Percentiles rank a stretch among this genome's conserved stretches.
phyloP scores from a whole-genome alignment of 768 basidiomycete genomes.

The Mycena olivaceomarginata region DNA sequence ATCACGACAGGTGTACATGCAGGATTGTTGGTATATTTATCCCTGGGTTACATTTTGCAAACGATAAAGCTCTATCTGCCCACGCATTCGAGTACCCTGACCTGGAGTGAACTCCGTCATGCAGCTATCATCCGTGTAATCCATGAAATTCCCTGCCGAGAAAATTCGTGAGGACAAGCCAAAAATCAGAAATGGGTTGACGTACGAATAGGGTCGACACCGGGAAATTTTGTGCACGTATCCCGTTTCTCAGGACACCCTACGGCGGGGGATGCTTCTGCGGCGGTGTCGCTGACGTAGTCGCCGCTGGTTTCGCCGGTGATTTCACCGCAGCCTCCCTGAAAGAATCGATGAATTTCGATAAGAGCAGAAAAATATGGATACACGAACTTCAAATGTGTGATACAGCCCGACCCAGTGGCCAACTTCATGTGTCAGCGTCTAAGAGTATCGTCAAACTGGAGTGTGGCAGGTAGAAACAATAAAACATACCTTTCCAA shows the following conservation, averaged over 20 bases:
- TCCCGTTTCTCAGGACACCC: too few species aligned
- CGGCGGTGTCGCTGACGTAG: conserved; percentile 52
- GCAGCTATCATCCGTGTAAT: conserved; percentile 71
- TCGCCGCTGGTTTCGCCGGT: conserved; percentile 46
- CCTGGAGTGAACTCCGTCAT: conserved; percentile 70
- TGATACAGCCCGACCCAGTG: conserved; percentile 79
- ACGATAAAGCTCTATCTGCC: neutral
- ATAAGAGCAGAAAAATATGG: conserved; percentile 49
- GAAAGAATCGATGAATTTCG: conserved; percentile 60
- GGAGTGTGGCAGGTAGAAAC: neutral
- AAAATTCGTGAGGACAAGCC: neutral
- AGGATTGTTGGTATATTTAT: neutral
- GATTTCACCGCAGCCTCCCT: conserved; percentile 46
- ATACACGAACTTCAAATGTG: conserved; percentile 72
- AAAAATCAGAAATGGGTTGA: neutral
- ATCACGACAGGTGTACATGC: neutral
- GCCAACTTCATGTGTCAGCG: conserved; percentile 75
- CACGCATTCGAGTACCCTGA: conserved; percentile 48
- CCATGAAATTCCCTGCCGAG: conserved; percentile 69
- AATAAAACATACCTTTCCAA: conserved; percentile 56
- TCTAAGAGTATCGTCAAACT: conserved; percentile 49
- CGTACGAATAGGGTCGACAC: conserved; percentile 57
- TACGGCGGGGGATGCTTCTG: conserved; percentile 47
- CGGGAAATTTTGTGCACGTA: too few species aligned
- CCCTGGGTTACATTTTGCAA: neutral